Conservation (phyloP, 2,329 filamentous ascomycete genomes). For the Clonostachys rhizophaga region DNA sequence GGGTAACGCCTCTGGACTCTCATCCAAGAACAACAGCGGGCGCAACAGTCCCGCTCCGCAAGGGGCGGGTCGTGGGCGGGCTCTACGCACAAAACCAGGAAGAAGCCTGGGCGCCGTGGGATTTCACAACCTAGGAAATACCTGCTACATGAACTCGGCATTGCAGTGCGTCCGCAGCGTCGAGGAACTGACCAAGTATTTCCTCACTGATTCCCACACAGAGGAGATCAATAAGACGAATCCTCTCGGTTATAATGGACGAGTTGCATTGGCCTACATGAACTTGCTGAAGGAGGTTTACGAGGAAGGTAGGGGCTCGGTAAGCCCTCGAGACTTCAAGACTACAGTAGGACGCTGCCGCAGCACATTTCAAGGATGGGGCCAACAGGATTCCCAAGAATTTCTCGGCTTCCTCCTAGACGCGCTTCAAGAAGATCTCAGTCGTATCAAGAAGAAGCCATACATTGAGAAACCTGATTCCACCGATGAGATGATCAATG, state of each 20-base stretch:
- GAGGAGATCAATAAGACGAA: constrained; percentile 82
- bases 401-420: constrained; percentile 94
- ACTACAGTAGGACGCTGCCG: constrained; percentile 74
- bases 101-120: constrained; percentile 74
- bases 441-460: constrained; percentile 89
- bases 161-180: constrained; percentile 92
- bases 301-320: constrained; percentile 60
- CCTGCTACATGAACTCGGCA: constrained; percentile 98
- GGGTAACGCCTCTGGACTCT: constrained; percentile 12
- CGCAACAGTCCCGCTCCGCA: constrained; percentile 63
- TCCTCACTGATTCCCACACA: constrained; percentile 70
- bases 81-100: constrained; percentile 64
- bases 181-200: constrained; percentile 90
- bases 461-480: constrained; percentile 98
- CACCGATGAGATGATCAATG: constrained; percentile 88
- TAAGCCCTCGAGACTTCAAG: constrained; percentile 81
- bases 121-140: constrained; percentile 88
- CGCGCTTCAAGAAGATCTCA: constrained; percentile 91
- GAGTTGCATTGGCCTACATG: constrained; percentile 82
- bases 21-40: constrained; percentile 42
- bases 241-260: constrained; percentile 77
- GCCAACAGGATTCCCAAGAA: constrained; percentile 96
- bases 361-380: constrained; percentile 86
- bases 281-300: constrained; percentile 75
- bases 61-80: constrained; percentile 61